Evolutionary conservation across 257 asterid species (phyloP).

Genomic region (Euphrasia confusa): DNA sequence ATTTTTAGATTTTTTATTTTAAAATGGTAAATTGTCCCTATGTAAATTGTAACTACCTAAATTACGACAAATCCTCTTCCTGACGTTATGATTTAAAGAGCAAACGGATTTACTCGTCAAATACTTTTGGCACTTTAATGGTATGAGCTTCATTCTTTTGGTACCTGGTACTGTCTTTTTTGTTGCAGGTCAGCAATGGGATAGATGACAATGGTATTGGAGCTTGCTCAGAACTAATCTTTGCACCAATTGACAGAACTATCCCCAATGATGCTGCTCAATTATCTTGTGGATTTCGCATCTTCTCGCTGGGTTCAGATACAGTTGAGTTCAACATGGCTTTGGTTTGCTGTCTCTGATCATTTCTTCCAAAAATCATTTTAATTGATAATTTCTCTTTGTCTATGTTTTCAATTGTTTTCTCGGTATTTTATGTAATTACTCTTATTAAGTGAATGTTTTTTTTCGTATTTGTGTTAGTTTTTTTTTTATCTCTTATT

Average conservation of each 20-base stretch:
- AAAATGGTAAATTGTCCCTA: background rate
- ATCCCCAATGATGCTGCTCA: slow-evolving; percentile 28
- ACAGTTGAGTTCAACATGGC: slow-evolving; percentile 27
- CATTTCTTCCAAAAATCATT: slow-evolving; percentile 13
- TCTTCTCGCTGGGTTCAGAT: slow-evolving; percentile 31
- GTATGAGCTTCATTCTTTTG: background rate
- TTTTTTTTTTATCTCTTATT: no score
- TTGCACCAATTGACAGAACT: slow-evolving; percentile 35
- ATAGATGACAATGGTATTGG: slow-evolving; percentile 36
- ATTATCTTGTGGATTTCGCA: slow-evolving; percentile 47
- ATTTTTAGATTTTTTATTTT: no score
- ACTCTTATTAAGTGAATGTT: no score
- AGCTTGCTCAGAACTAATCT: slow-evolving; percentile 43
- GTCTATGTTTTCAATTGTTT: no score
- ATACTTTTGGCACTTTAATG: background rate
- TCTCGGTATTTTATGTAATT: no score
- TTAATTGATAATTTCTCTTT: no score
- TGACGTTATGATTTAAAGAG: slow-evolving; percentile 1
- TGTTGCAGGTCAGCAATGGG: slow-evolving; percentile 44
- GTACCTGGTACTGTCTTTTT: slow-evolving; percentile 6
- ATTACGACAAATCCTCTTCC: background rate
- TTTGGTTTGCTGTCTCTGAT: background rate
- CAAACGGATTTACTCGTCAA: background rate
- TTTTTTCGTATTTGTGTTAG: no score
- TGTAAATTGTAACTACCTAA: background rate